Evolutionary conservation across 1,284 basidiomycete species (phyloP).

Genomic region (Thecaphora thlaspeos): DNA sequence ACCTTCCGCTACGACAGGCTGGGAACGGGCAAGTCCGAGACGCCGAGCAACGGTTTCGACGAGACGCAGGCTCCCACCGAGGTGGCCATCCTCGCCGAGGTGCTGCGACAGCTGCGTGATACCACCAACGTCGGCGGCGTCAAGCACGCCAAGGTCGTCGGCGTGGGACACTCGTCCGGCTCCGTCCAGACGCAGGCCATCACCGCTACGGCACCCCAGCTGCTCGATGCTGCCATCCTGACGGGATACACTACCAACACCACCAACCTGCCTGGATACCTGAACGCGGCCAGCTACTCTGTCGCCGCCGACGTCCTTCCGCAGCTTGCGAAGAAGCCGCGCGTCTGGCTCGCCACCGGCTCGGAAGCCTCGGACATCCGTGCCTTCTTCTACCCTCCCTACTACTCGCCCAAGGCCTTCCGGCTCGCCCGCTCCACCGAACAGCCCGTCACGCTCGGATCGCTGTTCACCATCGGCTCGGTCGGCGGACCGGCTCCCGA

Average conservation of each 20-base stretch:
- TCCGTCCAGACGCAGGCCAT: conserved; percentile 48
- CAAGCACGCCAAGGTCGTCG: conserved; percentile 28
- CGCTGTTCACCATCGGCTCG: conserved; percentile 46
- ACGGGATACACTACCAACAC: conserved; percentile 55
- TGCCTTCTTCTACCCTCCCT: conserved; percentile 59
- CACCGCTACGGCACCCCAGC: conserved; percentile 33
- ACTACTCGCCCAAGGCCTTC: conserved; percentile 54
- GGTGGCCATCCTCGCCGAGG: conserved; percentile 53
- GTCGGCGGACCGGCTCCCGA: conserved; percentile 36
- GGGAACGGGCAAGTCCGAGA: conserved; percentile 52
- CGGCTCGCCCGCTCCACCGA: conserved; percentile 36
- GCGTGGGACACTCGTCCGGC: conserved; percentile 34
- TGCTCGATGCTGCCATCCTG: conserved; percentile 56
- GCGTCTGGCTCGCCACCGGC: conserved; percentile 43
- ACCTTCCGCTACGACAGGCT: conserved; percentile 58
- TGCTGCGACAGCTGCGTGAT: conserved; percentile 47
- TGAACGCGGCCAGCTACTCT: conserved; percentile 47
- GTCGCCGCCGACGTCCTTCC: conserved; percentile 51
- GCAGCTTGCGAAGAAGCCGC: conserved; percentile 15
- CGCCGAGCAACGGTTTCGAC: conserved; percentile 49
- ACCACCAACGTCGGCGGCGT: conserved; percentile 23
- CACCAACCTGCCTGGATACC: conserved; percentile 33
- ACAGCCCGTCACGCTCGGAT: conserved; percentile 56
- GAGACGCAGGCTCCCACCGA: conserved; percentile 57
- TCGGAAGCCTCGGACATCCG: conserved; percentile 54